phyloP scores from a whole-genome alignment of 148 eudicot genomes.

The Drosera capensis region DNA sequence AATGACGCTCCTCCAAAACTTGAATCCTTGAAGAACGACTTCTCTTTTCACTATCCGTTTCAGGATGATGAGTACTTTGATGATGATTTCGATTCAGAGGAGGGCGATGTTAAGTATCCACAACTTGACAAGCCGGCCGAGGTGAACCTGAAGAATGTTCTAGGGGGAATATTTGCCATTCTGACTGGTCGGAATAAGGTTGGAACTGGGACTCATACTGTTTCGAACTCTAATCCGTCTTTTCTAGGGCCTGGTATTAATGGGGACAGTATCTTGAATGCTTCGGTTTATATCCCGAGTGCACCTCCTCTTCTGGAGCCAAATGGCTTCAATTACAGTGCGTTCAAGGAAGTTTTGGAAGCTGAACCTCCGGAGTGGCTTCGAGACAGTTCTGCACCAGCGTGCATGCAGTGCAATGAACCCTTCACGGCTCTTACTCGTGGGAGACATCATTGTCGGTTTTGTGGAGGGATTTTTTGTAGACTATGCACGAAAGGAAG shows the following conservation, averaged over 20 bases:
- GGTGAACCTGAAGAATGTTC: conserved; percentile 77
- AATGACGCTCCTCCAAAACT: conserved; percentile 14
- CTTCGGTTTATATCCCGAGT: conserved; percentile 93
- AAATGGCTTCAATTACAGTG: conserved; percentile 39
- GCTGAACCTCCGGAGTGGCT: conserved; percentile 58
- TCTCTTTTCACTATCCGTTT: conserved; percentile 26
- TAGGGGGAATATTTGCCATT: conserved; percentile 69
- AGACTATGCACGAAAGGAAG: conserved; percentile 50
- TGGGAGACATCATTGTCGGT: conserved; percentile 68
- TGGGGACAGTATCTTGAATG: conserved; percentile 69
- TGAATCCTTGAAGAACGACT: conserved; percentile 17
- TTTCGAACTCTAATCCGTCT: conserved; percentile 53
- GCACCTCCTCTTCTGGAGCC: conserved; percentile 90
- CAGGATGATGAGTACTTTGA: conserved; percentile 53
- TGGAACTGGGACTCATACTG: conserved; percentile 15
- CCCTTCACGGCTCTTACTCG: conserved; percentile 74
- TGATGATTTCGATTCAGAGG: conserved; percentile 45
- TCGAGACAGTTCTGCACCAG: conserved; percentile 48
- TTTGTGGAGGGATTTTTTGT: conserved; percentile 67
- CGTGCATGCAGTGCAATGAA: conserved; percentile 53
- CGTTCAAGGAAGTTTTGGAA: conserved; percentile 52
- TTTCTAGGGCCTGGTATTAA: conserved; percentile 74
- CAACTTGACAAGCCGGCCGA: conserved; percentile 41
- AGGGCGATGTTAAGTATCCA: conserved; percentile 24
- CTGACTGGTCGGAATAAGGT: conserved; percentile 65